Evolutionary conservation across 768 basidiomycete genomes (phyloP), one percentile per base, ranked within the genome.

Genomic region (Macrolepiota dolichaula): DNA sequence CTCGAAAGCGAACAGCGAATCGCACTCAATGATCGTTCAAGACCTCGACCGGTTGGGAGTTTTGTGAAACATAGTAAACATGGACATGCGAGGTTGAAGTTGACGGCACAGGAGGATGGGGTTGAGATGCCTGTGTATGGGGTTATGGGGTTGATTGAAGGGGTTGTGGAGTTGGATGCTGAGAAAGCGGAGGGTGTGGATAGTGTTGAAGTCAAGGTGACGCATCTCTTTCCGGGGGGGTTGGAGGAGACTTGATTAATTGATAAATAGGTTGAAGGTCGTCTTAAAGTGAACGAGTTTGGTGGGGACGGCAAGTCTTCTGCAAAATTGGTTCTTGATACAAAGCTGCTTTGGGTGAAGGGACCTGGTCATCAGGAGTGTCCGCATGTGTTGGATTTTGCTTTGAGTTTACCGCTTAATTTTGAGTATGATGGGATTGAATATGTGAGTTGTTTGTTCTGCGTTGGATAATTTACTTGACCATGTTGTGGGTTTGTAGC

Each of bases 141-240:
- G 2, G 65, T 72, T 36, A 80, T 77, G 7, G 79, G 79, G 1
- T 67, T 71, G 24, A 78, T 90, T 17, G 80, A 83, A 65, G 89
- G 89, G 3, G 71, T 68, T 1, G 73, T 91, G 13, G 82, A 85
- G 22, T 67, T 89, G 19, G 53, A 61, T 27, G 59, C 42, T 38
- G 65, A 69, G 51, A 88, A 85, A 71, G 72, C 76, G 1, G 85
- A 86, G 12, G 78, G 78, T 27, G 72, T 90, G 24, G 78, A 78
- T 2, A 80, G 80, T 17, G 85, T 90, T 37, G 87, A 90, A 69
- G 81, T 86, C 44, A 84, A 87, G 78, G 89, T 82, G 63, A 59
- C n/a, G n/a, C n/a, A n/a, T n/a, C n/a, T n/a, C n/a, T n/a, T n/a
- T n/a, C n/a, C n/a, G n/a, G n/a, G n/a, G n/a, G n/a, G 15, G 37